phyloP scores from a whole-genome alignment of 2,329 filamentous ascomycete species.

The Epichloe baconii region DNA sequence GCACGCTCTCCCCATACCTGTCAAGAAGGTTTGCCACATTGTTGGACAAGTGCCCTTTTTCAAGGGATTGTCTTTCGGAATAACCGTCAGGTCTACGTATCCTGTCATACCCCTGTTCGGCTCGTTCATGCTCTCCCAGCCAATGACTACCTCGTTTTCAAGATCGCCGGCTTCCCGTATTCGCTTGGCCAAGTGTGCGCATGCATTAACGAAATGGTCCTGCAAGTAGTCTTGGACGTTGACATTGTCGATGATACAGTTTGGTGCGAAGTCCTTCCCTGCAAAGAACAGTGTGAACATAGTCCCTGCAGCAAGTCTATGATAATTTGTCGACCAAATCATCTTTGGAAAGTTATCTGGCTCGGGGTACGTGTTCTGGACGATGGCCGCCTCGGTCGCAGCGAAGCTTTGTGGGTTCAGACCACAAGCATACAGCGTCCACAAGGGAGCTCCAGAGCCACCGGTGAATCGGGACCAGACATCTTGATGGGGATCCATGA shows the following conservation, averaged over 20 bases:
- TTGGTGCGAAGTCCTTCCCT: slow-evolving; percentile 83
- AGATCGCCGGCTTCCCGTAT: slow-evolving; percentile 86
- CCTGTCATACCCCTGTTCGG: slow-evolving; percentile 82
- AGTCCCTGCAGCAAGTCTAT: slow-evolving; percentile 69
- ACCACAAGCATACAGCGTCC: slow-evolving; percentile 91
- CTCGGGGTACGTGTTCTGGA: slow-evolving; percentile 86
- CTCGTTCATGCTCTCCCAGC: slow-evolving; percentile 95
- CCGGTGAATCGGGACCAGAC: slow-evolving; percentile 95
- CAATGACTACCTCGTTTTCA: slow-evolving; percentile 75
- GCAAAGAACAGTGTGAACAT: slow-evolving; percentile 94
- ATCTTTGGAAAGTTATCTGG: slow-evolving; percentile 88
- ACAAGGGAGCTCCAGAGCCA: slow-evolving; percentile 91
- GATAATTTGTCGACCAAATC: slow-evolving; percentile 99
- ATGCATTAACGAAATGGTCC: slow-evolving; percentile 69
- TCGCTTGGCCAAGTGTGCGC: slow-evolving; percentile 65
- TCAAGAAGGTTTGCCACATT: slow-evolving; percentile 84
- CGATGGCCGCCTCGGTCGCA: slow-evolving; percentile 78
- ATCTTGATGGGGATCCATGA: slow-evolving; percentile 98
- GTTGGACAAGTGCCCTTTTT: slow-evolving; percentile 91
- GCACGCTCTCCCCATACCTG: slow-evolving; percentile 78
- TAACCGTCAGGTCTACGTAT: slow-evolving; percentile 63
- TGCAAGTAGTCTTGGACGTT: slow-evolving; percentile 97
- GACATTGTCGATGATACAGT: slow-evolving; percentile 83
- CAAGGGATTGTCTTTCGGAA: slow-evolving; percentile 77
- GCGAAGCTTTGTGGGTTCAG: slow-evolving; percentile 77